Base-by-base conservation (phyloP, 306 rosid species). In the Casuarina glauca region DNA sequence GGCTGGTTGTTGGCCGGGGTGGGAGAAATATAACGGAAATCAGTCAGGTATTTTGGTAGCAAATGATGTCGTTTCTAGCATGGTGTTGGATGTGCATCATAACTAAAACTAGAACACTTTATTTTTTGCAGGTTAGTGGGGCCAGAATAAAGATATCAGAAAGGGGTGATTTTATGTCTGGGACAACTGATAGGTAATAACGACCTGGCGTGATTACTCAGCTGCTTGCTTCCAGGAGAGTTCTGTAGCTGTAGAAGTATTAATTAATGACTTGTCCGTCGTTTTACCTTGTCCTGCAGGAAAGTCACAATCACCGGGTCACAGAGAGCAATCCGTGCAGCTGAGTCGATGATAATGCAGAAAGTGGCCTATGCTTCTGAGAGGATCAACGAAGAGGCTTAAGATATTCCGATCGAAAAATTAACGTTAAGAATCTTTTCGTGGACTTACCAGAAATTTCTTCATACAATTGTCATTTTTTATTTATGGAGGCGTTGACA, bases 121-220 rank as follows among this genome's bases (percentile, higher is more conserved):
- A 32, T 55, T 76, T 79, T 9, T 79, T 82, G 82, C 93, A 96
- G 99, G 81, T 69, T 36, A 96, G 94, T 76, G 99, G 99, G 38
- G 99, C 99, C 72, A 96, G 92, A 93, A 93, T 96, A 87, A 96
- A 93, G 92, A 96, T 96, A 84, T 96, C 99, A 35, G 98, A 96
- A 78, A 87, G 99, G 80, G 99, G 97, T 3, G 99, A 96, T 84
- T 96, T 90, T 88, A 86, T 96, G 85, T 85, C 98, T 70, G 99
- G 99, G 81, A 96, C 99, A 78, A 85, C 89, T n/a, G 98, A 96
- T 66, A 93, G 99, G 99, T 96, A 85, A 72, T 10, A 6, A 20
- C 51, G 85, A 70, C 43, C 63, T 60, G 5, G 16, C 5, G 49
- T 43, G 45, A 35, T 57, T 19, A 19, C 43, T 52, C 44, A 32